phyloP scores from a whole-genome alignment of 1,284 basidiomycete species.

The Austroboletus niveus region DNA sequence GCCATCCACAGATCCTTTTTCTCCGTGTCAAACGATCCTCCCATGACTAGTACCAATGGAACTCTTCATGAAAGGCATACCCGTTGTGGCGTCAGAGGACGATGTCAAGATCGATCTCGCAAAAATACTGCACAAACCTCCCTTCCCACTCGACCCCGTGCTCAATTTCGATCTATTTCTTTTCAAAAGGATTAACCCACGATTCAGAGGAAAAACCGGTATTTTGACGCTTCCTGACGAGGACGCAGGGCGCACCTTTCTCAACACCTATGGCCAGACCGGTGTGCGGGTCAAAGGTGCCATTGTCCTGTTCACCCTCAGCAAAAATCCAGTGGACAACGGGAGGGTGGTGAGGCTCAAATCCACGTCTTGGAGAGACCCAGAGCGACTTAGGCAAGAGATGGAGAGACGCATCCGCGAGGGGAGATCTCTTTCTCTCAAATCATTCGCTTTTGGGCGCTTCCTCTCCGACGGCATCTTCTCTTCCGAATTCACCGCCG shows the following conservation, averaged over 20 bases:
- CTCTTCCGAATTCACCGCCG: slow-evolving; percentile 33
- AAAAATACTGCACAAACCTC: slow-evolving; percentile 34
- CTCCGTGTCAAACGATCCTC: neutral
- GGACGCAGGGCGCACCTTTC: slow-evolving; percentile 26
- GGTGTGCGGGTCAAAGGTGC: slow-evolving; percentile 30
- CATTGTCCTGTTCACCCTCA: slow-evolving; percentile 20
- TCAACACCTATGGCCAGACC: slow-evolving; percentile 25
- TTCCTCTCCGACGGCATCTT: slow-evolving; percentile 36
- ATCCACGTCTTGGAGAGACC: slow-evolving; percentile 32
- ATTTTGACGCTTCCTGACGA: slow-evolving; percentile 34
- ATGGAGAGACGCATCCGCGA: slow-evolving; percentile 22
- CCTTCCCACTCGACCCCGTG: slow-evolving; percentile 25
- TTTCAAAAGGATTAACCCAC: slow-evolving; percentile 23
- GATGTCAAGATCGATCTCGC: slow-evolving; percentile 37
- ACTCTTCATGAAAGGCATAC: slow-evolving; percentile 33
- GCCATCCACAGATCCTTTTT: slow-evolving; percentile 2
- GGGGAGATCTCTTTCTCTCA: slow-evolving; percentile 24
- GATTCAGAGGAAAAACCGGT: slow-evolving; percentile 23
- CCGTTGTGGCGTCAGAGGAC: slow-evolving; percentile 26
- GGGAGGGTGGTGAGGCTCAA: slow-evolving; percentile 25
- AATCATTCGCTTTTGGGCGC: slow-evolving; percentile 35
- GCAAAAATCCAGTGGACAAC: slow-evolving; percentile 17
- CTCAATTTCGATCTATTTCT: slow-evolving; percentile 36
- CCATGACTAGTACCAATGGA: slow-evolving; percentile 28
- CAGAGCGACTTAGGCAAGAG: slow-evolving; percentile 24